These are phyloP conservation scores for Deuterostichococcus epilithicus DNA, from an alignment of 139 green algal species.

Conservation along the genomic window DNA sequence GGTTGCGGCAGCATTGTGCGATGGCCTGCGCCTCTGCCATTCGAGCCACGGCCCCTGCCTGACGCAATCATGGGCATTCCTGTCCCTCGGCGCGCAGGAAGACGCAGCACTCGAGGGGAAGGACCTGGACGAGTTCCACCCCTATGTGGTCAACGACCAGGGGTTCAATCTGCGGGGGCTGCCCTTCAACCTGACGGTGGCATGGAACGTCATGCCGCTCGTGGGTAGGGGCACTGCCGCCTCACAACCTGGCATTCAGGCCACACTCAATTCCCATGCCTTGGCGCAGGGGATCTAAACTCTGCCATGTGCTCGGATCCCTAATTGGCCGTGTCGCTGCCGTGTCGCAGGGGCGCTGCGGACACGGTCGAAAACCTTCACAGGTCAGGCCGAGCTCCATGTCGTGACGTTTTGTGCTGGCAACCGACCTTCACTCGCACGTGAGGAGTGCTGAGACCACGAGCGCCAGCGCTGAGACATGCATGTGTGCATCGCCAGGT, in stretches of 20 bases:
- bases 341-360: background rate
- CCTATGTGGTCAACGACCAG: conserved; percentile 39
- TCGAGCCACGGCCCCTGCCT: too few relatives aligned
- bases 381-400: background rate
- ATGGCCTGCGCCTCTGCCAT: too few relatives aligned
- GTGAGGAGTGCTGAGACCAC: background rate
- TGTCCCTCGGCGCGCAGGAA: background rate
- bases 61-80: too few relatives aligned
- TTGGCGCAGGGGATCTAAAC: background rate
- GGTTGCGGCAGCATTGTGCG: too few relatives aligned
- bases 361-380: background rate
- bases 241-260: background rate
- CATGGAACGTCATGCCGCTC: conserved; percentile 80
- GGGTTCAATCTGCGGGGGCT: conserved; percentile 44
- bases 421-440: background rate
- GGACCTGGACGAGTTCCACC: background rate
- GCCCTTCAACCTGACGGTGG: conserved; percentile 69
- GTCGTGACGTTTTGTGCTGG: background rate
- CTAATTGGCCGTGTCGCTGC: background rate
- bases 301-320: background rate
- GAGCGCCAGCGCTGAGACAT: background rate
- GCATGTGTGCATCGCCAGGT: background rate
- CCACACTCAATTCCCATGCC: background rate
- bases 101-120: background rate
- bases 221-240: conserved; percentile 40